Conservation (phyloP, 2,329 filamentous ascomycete species). For the Magnaporthales sp. region DNA sequence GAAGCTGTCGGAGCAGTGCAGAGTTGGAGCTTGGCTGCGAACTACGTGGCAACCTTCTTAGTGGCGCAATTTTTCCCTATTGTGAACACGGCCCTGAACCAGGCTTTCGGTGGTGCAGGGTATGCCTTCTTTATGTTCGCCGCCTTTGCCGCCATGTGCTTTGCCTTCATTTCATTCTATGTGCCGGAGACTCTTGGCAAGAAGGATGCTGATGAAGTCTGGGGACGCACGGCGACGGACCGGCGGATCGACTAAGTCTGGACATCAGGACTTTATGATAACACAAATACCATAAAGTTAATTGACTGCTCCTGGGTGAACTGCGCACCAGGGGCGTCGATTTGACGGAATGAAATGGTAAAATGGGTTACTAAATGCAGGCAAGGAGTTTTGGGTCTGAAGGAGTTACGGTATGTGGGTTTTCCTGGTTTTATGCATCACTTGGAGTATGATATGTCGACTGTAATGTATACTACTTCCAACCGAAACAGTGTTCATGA, state of each 20-base stretch:
- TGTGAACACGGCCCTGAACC: slow-evolving; percentile 64
- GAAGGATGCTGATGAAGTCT: slow-evolving; percentile 80
- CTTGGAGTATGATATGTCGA: not conserved
- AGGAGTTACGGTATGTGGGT: not conserved
- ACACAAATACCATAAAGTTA: not conserved
- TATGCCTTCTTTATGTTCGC: slow-evolving; percentile 93
- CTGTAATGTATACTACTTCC: not conserved
- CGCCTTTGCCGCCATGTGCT: slow-evolving; percentile 58
- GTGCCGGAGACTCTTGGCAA: slow-evolving; percentile 89
- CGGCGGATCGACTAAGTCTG: slow-evolving; percentile 38
- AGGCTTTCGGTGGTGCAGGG: slow-evolving; percentile 56
- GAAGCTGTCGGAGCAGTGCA: slow-evolving; percentile 90
- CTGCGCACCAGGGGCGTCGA: too few species aligned
- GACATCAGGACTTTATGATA: not conserved
- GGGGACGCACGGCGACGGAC: slow-evolving; percentile 49
- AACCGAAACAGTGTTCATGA: not conserved
- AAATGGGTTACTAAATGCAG: not conserved
- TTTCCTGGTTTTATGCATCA: not conserved
- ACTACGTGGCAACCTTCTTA: slow-evolving; percentile 83
- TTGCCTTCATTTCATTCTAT: slow-evolving; percentile 59
- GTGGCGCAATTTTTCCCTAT: slow-evolving; percentile 95
- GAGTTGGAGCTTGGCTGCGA: slow-evolving; percentile 77
- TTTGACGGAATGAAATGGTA: not conserved
- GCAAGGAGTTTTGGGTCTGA: not conserved
- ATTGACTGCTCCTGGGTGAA: not conserved